Conservation (phyloP, 768 basidiomycete species). For the Crassisporium funariophilum region DNA sequence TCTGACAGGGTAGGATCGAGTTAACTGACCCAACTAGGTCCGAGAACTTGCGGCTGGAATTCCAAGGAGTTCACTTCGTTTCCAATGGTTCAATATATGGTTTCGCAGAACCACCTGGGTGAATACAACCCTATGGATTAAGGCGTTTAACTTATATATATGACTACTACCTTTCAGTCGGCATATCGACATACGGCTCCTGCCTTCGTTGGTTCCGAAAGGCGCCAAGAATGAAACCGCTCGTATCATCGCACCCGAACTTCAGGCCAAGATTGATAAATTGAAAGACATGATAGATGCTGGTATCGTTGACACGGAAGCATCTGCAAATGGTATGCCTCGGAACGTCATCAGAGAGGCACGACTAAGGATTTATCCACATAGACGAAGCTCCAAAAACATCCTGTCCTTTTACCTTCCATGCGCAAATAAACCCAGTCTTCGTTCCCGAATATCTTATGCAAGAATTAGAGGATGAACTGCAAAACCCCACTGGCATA, state of each 20-base stretch:
- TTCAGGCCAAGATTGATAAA: slow-evolving; percentile 57
- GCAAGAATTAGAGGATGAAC: slow-evolving; percentile 72
- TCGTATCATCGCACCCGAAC: slow-evolving; percentile 57
- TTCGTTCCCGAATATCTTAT: slow-evolving; percentile 55
- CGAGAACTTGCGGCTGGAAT: slow-evolving; percentile 67
- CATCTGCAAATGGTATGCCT: slow-evolving; percentile 15
- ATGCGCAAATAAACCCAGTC: slow-evolving; percentile 63
- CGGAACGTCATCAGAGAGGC: neutral
- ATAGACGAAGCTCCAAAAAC: slow-evolving; percentile 52
- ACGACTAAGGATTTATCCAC: neutral
- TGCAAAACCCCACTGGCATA: slow-evolving; percentile 73
- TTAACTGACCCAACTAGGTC: slow-evolving; percentile 51
- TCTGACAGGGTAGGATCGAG: slow-evolving; percentile 67
- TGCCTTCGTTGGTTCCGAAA: slow-evolving; percentile 68
- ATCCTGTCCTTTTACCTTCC: slow-evolving; percentile 66
- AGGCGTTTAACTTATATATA: neutral
- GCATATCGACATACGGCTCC: slow-evolving; percentile 62
- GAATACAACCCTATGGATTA: slow-evolving; percentile 15
- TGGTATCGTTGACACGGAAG: slow-evolving; percentile 61
- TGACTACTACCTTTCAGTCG: slow-evolving; percentile 36
- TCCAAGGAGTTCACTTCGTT: slow-evolving; percentile 78
- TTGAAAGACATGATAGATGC: slow-evolving; percentile 64
- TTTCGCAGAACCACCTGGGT: slow-evolving; percentile 68
- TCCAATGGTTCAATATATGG: slow-evolving; percentile 78
- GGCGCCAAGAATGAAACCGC: slow-evolving; percentile 58